These are phyloP conservation scores for Ramaria sp. DNA, from an alignment of 768 basidiomycete species.

Conservation along the genomic window DNA sequence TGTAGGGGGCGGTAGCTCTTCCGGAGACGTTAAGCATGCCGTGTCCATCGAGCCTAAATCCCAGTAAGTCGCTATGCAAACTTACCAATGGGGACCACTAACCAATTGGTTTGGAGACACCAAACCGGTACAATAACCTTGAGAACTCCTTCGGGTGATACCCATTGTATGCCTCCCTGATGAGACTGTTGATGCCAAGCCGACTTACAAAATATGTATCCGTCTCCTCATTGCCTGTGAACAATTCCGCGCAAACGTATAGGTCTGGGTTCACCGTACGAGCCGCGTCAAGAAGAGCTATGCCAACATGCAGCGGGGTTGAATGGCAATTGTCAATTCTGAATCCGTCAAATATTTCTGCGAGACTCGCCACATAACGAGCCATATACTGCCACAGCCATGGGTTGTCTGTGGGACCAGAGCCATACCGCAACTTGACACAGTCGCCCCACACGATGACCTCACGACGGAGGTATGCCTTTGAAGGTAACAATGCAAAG, in stretches of 20 bases:
- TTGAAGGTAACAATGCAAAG: conserved; percentile 87
- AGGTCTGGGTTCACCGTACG: conserved; percentile 81
- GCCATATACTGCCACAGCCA: conserved; percentile 94
- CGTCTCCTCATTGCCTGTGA: conserved; percentile 92
- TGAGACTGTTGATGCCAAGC: conserved; percentile 86
- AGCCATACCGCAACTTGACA: conserved; percentile 93
- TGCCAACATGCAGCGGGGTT: conserved; percentile 94
- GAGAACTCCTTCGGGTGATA: conserved; percentile 87
- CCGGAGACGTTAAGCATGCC: conserved; percentile 67
- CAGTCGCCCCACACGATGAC: conserved; percentile 98
- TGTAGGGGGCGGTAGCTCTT: conserved; percentile 72
- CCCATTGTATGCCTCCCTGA: conserved; percentile 91
- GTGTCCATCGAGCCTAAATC: conserved; percentile 81
- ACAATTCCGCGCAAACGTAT: conserved; percentile 96
- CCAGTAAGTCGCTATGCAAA: neutral
- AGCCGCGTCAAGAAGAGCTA: conserved; percentile 84
- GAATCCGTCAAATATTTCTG: conserved; percentile 86
- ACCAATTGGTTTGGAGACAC: conserved; percentile 91
- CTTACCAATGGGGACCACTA: conserved; percentile 14
- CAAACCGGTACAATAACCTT: conserved; percentile 78
- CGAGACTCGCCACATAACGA: conserved; percentile 71
- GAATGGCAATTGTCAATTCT: conserved; percentile 98
- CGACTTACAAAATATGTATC: conserved; percentile 86
- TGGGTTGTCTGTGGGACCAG: conserved; percentile 68
- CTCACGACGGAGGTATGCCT: conserved; percentile 89